phyloP scores from a whole-genome alignment of 2,329 filamentous ascomycete genomes.

The Xylariaceae sp. region DNA sequence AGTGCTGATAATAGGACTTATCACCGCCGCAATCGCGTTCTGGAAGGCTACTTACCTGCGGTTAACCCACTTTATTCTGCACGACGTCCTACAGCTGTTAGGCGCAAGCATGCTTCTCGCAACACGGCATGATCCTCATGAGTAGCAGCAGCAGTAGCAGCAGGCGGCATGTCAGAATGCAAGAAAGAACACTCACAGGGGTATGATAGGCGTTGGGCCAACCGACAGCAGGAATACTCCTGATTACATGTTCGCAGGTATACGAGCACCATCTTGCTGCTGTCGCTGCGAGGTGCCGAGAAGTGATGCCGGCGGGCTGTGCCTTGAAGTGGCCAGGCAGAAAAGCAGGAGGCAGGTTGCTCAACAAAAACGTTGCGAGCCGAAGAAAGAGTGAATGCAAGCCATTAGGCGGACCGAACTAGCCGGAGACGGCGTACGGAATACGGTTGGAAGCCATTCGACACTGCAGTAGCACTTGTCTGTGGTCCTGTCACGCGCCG shows the following conservation, averaged over 20 bases:
- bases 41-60: neutral
- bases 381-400: neutral
- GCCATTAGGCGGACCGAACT: neutral
- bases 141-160: neutral
- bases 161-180: neutral
- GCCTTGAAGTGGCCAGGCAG: neutral
- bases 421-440: constrained; percentile 2
- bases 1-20: neutral
- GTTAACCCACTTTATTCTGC: constrained; percentile 1
- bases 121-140: neutral
- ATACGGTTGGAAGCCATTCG: too few relatives aligned
- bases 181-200: neutral
- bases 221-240: neutral
- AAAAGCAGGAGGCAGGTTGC: neutral
- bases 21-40: neutral
- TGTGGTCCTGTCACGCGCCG: constrained; percentile 1
- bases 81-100: constrained; percentile 1
- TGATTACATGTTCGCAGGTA: neutral
- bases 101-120: neutral
- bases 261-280: constrained; percentile 14
- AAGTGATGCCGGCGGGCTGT: constrained; percentile 4
- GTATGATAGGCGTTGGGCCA: neutral
- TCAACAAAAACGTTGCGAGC: constrained; percentile 12
- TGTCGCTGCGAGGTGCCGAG: constrained; percentile 11
- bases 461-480: neutral